Conservation (phyloP, 257 asterid species). For the Plantago elongata region DNA sequence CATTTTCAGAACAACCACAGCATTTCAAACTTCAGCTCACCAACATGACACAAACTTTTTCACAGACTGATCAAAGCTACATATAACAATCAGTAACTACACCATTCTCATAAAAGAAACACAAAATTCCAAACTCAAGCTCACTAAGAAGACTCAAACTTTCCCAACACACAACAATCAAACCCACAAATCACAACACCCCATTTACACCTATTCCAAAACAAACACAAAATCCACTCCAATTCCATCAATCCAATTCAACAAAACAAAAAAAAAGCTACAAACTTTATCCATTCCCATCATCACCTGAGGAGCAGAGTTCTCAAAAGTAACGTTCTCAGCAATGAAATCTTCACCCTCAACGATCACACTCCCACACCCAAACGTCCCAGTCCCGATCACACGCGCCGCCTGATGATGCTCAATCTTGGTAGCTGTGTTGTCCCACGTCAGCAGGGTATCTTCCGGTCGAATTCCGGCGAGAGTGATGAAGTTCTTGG, state of each 20-base stretch:
- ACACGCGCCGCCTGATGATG: constrained; percentile 90
- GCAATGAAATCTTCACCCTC: constrained; percentile 99
- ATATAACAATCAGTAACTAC: background rate
- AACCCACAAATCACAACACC: background rate
- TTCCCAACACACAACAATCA: too few relatives aligned
- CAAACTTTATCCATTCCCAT: too few relatives aligned
- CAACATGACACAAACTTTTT: too few relatives aligned
- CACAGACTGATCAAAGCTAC: too few relatives aligned
- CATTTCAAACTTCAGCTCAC: background rate
- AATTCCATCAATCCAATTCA: background rate
- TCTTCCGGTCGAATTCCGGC: constrained; percentile 74
- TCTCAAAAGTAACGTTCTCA: constrained; percentile 89
- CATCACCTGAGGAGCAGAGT: constrained; percentile 68
- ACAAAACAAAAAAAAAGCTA: background rate
- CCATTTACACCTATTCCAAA: background rate
- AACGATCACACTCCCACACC: constrained; percentile 76
- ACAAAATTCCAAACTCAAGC: background rate
- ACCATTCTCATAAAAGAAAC: background rate
- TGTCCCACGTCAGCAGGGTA: constrained; percentile 80
- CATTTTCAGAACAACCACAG: background rate
- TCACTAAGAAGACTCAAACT: too few relatives aligned
- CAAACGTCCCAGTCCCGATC: constrained; percentile 96
- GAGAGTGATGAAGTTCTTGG: constrained; percentile 74
- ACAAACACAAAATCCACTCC: too few relatives aligned
- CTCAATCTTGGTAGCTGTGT: constrained; percentile 69